phyloP scores from a whole-genome alignment of 73 alveolate species.

The Stentor coeruleus region DNA sequence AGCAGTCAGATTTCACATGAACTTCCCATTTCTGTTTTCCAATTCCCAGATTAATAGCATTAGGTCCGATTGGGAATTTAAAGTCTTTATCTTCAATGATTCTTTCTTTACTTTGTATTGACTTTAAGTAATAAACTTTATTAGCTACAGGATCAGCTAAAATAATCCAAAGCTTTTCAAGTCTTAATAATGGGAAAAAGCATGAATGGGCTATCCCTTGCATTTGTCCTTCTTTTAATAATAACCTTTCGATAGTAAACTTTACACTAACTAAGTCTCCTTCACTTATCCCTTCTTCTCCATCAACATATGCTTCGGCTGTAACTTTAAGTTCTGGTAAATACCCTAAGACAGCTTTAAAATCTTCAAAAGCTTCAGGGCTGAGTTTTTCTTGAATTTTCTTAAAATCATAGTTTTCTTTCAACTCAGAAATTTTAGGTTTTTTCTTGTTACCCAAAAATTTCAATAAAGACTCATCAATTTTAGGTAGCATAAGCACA shows the following conservation, averaged over 20 bases:
- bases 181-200: conserved; percentile 47
- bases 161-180: conserved; percentile 32
- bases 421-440: conserved; percentile 35
- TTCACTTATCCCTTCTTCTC: conserved; percentile 59
- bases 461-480: conserved; percentile 40
- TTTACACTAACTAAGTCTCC: conserved; percentile 61
- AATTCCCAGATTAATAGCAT: neutral
- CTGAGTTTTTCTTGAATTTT: conserved; percentile 22
- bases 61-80: conserved; percentile 6
- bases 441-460: conserved; percentile 39
- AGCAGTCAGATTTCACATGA: conserved; percentile 9
- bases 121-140: neutral
- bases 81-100: conserved; percentile 20
- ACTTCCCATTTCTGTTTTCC: conserved; percentile 17
- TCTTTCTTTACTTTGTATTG: neutral
- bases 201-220: conserved; percentile 59
- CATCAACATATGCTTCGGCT: conserved; percentile 52
- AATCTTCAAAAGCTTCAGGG: conserved; percentile 39
- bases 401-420: conserved; percentile 38
- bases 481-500: conserved; percentile 69
- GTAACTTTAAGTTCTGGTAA: conserved; percentile 59
- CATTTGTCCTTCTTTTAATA: conserved; percentile 41
- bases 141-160: neutral
- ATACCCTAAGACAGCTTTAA: conserved; percentile 42
- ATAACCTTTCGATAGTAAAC: conserved; percentile 38